phyloP scores from a whole-genome alignment of 2,329 filamentous ascomycete species.

The Cryphonectria parasitica region DNA sequence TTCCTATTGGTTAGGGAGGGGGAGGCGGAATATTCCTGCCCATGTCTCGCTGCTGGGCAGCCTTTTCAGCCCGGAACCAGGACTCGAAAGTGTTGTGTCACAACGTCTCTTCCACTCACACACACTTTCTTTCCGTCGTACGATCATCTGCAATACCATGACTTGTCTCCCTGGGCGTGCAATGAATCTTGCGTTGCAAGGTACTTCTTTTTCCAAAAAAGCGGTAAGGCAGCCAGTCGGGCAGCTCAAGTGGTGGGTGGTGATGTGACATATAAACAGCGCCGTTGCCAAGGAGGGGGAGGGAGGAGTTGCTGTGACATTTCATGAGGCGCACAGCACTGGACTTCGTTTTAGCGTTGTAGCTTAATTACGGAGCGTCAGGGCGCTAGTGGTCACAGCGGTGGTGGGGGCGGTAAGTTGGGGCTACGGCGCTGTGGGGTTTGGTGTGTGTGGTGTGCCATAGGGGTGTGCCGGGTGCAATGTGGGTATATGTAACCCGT shows the following conservation, averaged over 20 bases:
- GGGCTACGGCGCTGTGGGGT: neutral
- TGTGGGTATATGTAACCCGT: conserved; percentile 1
- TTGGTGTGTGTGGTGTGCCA: neutral
- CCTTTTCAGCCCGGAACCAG: neutral
- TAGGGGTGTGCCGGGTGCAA: neutral
- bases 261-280: too few relatives aligned
- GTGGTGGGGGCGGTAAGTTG: neutral
- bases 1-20: too few relatives aligned
- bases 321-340: too few relatives aligned
- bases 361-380: neutral
- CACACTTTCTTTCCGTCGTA: too few relatives aligned
- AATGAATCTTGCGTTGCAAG: neutral
- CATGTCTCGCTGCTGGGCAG: neutral
- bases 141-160: neutral
- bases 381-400: neutral
- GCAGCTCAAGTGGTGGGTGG: too few relatives aligned
- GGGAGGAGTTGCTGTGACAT: neutral
- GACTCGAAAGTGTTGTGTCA: neutral
- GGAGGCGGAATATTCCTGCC: neutral
- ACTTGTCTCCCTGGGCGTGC: neutral
- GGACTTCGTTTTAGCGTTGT: neutral
- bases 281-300: too few relatives aligned
- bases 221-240: neutral
- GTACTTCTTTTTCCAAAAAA: neutral
- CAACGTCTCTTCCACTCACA: too few relatives aligned